These are phyloP conservation scores for Colletotrichum sublineola DNA, from an alignment of 2,329 filamentous ascomycete species.

Conservation along the genomic window DNA sequence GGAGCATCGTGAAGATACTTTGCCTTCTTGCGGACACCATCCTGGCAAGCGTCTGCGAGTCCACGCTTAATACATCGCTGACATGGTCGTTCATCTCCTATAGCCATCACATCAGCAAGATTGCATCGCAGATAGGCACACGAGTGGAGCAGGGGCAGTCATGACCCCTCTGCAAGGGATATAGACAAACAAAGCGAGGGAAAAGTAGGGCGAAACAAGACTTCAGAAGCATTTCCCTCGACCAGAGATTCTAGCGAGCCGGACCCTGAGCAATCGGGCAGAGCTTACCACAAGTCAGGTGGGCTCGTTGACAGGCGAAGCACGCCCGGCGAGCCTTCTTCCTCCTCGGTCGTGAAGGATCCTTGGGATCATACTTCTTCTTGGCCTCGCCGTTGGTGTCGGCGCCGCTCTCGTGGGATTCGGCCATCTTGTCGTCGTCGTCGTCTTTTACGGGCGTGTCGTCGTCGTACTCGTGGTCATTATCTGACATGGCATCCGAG, in stretches of 20 bases:
- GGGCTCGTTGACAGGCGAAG: conserved; percentile 95
- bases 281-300: conserved; percentile 96
- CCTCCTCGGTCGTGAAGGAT: conserved; percentile 87
- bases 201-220: conserved; percentile 33
- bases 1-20: conserved; percentile 99
- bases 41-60: conserved; percentile 90
- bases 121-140: conserved; percentile 9
- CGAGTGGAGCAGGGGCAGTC: conserved; percentile 17
- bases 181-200: conserved; percentile 29
- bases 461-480: conserved; percentile 68
- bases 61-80: conserved; percentile 94
- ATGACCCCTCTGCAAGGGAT: conserved; percentile 17
- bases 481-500: conserved; percentile 71
- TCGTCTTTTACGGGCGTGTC: conserved; percentile 61
- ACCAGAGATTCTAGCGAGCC: conserved; percentile 32
- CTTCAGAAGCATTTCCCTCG: conserved; percentile 32
- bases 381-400: conserved; percentile 66
- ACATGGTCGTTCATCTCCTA: conserved; percentile 96
- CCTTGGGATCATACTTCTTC: conserved; percentile 86
- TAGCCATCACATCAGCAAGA: conserved; percentile 39
- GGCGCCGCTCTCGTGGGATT: conserved; percentile 52
- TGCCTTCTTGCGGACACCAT: conserved; percentile 97
- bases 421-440: conserved; percentile 65
- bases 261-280: conserved; percentile 21
- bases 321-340: conserved; percentile 98